Evolutionary conservation across 2,329 filamentous ascomycete species (phyloP), one percentile per base, ranked within the genome.

Genomic region (Xylogone sp.): DNA sequence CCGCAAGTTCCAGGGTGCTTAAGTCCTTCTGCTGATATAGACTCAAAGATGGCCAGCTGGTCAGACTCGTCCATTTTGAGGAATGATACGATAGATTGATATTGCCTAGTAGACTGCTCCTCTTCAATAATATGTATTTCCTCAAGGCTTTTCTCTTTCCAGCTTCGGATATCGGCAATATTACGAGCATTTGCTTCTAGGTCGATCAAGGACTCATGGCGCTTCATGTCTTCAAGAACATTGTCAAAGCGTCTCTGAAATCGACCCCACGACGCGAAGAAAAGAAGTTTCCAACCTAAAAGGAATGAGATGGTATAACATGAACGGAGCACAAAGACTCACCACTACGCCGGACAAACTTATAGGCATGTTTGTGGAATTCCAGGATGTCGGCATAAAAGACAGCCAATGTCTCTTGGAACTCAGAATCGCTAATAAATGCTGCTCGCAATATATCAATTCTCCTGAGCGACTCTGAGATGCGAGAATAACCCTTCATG

Each of bases 321-420:
- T 43, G 20, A 43, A 9, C 5, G 16, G 42, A 13, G 42, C 42
- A 18, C 20, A 13, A 43, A 43, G 6, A 43, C 20, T 43, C 20
- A 43, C 42, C 24, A 27, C 24, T 27, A 10, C 24, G 24, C 24
- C 66, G 61, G 18, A 79, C 67, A 42, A 76, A 76, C 13, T 69
- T 69, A 51, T 79, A 78, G 0, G 74, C 72, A 2, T 69, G 45
- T 20, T 68, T 68, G 46, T 79, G 76, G 34, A 79, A 79, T 12
- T 70, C 53, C 0, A 79, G 61, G 19, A 79, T 76, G n/a, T 79
- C 73, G 0, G 68, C 59, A 42, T 78, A 79, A 27, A 75, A 73
- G 0, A 72, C 51, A 0, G 71, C 72, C 0, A 78, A 53, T 0
- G 70, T 66, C 10, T 69, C 56, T 29, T 76, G 71, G 27, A 79